Percentiles rank a stretch among this genome's conserved stretches.
These are phyloP conservation scores for Metarhizium anisopliae DNA, from an alignment of 2,329 filamentous ascomycete genomes.

Conservation along the genomic window DNA sequence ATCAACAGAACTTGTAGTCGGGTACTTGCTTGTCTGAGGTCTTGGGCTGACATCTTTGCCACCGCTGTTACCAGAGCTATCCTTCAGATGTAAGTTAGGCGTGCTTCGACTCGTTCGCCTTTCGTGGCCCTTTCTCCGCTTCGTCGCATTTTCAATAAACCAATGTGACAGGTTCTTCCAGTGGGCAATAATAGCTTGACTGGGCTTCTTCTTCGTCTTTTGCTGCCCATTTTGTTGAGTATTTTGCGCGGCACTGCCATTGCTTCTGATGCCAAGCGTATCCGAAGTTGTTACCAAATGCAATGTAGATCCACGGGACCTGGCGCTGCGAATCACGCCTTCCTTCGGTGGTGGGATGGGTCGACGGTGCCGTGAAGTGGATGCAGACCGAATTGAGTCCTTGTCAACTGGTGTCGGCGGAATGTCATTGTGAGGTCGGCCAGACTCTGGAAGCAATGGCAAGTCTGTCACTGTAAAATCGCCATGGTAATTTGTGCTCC, in stretches of 20 bases:
- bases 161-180: conserved; percentile 59
- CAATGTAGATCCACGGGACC: conserved; percentile 74
- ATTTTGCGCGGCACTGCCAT: conserved; percentile 11
- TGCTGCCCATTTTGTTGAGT: conserved; percentile 23
- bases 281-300: conserved; percentile 68
- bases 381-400: conserved; percentile 64
- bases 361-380: conserved; percentile 66
- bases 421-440: conserved; percentile 28
- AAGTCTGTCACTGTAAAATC: conserved; percentile 65
- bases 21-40: conserved; percentile 51
- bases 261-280: conserved; percentile 26
- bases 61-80: conserved; percentile 31
- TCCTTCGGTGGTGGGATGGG: conserved; percentile 84
- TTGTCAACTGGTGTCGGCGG: conserved; percentile 71
- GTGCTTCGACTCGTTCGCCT: conserved; percentile 48
- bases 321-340: conserved; percentile 54
- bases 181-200: conserved; percentile 48
- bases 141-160: conserved; percentile 51
- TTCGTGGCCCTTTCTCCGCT: conserved; percentile 38
- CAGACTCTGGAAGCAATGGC: conserved; percentile 62
- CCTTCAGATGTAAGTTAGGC: conserved; percentile 47
- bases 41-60: conserved; percentile 46
- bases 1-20: conserved; percentile 26
- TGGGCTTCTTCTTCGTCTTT: conserved; percentile 47
- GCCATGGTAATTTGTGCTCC: conserved; percentile 55